These are phyloP conservation scores for Breynia disticha DNA, from an alignment of 441 rosid genomes.

Conservation along the genomic window DNA sequence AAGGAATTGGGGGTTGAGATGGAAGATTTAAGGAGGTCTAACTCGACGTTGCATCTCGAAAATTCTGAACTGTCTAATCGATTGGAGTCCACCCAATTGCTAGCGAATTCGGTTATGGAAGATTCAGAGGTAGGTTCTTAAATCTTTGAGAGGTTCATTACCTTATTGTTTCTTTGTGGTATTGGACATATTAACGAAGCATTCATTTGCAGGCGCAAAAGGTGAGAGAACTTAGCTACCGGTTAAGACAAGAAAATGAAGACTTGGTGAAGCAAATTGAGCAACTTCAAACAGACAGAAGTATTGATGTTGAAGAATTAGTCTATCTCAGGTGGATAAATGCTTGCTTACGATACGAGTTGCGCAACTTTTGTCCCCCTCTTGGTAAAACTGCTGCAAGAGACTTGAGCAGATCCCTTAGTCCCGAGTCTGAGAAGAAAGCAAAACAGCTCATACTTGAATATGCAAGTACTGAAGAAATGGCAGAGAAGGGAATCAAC, in stretches of 20 bases:
- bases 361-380: conserved; percentile 54
- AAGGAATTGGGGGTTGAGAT: conserved; percentile 51
- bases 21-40: conserved; percentile 51
- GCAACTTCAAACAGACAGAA: conserved; percentile 57
- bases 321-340: conserved; percentile 89
- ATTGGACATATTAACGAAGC: conserved; percentile 6
- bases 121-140: conserved; percentile 37
- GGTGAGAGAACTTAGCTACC: conserved; percentile 31
- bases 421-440: conserved; percentile 65
- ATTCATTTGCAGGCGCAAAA: conserved; percentile 36
- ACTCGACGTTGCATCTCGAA: conserved; percentile 47
- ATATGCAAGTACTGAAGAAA: conserved; percentile 52
- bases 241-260: conserved; percentile 45
- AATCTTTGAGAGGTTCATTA: background rate
- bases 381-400: conserved; percentile 64
- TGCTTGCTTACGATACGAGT: conserved; percentile 76
- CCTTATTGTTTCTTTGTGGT: conserved; percentile 1
- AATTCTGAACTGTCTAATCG: conserved; percentile 48
- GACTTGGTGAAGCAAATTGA: conserved; percentile 46
- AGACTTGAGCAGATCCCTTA: conserved; percentile 70
- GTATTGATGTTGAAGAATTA: conserved; percentile 53
- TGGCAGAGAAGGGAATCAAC: conserved; percentile 23
- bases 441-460: conserved; percentile 77
- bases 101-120: conserved; percentile 44
- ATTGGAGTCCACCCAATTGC: conserved; percentile 52